These are phyloP conservation scores for Eleusine indica DNA, from an alignment of 176 grass and related monocot genomes.

Conservation along the genomic window DNA sequence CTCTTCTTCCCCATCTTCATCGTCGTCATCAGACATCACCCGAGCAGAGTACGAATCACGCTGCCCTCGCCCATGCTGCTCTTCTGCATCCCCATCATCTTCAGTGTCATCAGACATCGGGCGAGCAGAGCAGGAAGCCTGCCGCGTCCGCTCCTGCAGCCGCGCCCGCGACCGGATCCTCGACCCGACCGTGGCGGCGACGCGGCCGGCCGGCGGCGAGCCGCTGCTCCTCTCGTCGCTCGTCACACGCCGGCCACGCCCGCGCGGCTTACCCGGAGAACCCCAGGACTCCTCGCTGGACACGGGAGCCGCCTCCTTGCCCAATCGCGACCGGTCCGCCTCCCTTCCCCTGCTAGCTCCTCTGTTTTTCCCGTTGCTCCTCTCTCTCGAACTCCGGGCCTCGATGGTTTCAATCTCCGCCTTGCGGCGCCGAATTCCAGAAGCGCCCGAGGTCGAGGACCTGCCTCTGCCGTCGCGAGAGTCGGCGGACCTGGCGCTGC, in stretches of 20 bases:
- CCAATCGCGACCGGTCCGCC: not conserved
- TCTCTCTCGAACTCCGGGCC: not conserved
- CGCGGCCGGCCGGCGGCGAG: not conserved
- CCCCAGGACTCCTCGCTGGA: not conserved
- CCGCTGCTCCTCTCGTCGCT: not conserved
- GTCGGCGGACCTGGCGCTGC: not conserved
- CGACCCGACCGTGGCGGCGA: constrained; percentile 3
- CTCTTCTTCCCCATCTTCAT: too few relatives aligned
- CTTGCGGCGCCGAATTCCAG: not conserved
- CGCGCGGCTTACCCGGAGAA: not conserved
- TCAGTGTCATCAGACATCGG: not conserved
- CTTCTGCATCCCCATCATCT: too few relatives aligned
- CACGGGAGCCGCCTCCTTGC: not conserved
- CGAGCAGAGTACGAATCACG: too few relatives aligned
- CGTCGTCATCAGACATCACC: too few relatives aligned
- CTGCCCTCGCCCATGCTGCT: too few relatives aligned
- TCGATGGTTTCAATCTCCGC: not conserved
- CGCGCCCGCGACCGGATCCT: constrained; percentile 9
- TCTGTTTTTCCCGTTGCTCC: not conserved
- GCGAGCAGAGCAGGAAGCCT: not conserved
- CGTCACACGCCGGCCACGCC: not conserved
- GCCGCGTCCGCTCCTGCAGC: not conserved
- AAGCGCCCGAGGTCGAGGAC: constrained; percentile 6
- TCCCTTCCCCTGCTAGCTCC: not conserved
- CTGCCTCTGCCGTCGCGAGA: not conserved